Evolutionary conservation across 2,329 filamentous ascomycete genomes (phyloP).

Genomic region (Paramyrothecium sp.): DNA sequence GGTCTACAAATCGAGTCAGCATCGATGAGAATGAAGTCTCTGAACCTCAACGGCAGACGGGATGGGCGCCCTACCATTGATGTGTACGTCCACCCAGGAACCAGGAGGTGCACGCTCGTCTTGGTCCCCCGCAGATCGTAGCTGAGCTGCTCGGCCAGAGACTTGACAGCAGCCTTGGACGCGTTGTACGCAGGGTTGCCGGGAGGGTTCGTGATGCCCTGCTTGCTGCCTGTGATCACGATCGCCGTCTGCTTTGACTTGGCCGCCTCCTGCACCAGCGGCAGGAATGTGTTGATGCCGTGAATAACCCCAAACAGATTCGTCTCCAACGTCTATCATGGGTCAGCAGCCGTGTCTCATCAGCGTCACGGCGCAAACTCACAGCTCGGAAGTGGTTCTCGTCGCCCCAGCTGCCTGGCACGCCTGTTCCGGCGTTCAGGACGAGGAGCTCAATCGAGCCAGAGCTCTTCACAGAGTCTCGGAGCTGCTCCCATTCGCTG

Average conservation of each 20-base stretch:
- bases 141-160: conserved; percentile 70
- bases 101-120: conserved; percentile 68
- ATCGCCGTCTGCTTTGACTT: conserved; percentile 44
- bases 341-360: conserved; percentile 46
- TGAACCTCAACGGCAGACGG: background rate
- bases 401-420: conserved; percentile 46
- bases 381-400: conserved; percentile 50
- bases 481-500: conserved; percentile 57
- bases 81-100: conserved; percentile 84
- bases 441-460: conserved; percentile 61
- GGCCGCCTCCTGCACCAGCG: conserved; percentile 47
- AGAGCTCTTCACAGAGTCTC: conserved; percentile 43
- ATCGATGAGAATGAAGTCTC: conserved; percentile 32
- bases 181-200: conserved; percentile 83
- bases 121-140: conserved; percentile 62
- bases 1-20: conserved; percentile 52
- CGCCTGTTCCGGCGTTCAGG: conserved; percentile 68
- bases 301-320: conserved; percentile 78
- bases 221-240: conserved; percentile 79
- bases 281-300: conserved; percentile 68
- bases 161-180: conserved; percentile 73
- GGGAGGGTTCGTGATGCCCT: conserved; percentile 87
- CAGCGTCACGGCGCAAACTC: background rate
- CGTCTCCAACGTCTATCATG: conserved; percentile 42
- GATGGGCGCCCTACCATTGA: conserved; percentile 39